Evolutionary conservation across 2,329 filamentous ascomycete species (phyloP).

Genomic region (Penicillium fuscoglaucum): DNA sequence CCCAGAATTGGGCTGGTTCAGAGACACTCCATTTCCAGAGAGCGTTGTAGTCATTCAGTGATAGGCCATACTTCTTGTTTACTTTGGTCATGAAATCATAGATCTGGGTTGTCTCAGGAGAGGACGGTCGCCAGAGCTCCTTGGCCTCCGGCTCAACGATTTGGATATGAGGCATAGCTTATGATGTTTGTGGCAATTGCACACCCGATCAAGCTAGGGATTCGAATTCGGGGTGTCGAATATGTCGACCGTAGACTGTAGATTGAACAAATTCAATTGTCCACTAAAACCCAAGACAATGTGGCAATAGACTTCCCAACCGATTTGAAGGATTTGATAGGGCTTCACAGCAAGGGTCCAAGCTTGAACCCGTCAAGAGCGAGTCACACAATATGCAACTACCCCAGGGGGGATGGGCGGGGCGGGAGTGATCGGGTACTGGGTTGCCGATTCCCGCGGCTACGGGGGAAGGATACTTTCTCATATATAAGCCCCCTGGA

Average conservation of each 20-base stretch:
- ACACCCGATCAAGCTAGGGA: background rate
- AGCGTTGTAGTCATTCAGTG: slow-evolving; percentile 67
- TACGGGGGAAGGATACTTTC: background rate
- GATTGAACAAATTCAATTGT: background rate
- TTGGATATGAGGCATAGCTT: slow-evolving; percentile 25
- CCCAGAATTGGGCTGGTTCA: slow-evolving; percentile 77
- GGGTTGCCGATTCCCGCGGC: slow-evolving; percentile 24
- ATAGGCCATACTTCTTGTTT: slow-evolving; percentile 65
- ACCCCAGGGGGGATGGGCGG: slow-evolving; percentile 11
- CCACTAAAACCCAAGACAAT: background rate
- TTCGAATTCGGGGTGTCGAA: background rate
- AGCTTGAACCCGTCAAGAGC: slow-evolving; percentile 8
- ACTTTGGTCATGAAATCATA: slow-evolving; percentile 69
- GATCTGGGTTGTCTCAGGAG: slow-evolving; percentile 68
- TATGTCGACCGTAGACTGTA: background rate
- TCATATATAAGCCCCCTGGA: background rate
- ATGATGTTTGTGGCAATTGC: background rate
- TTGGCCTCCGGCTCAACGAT: slow-evolving; percentile 20
- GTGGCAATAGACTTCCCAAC: background rate
- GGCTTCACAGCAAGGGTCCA: slow-evolving; percentile 8
- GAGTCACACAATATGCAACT: slow-evolving; percentile 7
- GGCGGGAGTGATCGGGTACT: slow-evolving; percentile 21
- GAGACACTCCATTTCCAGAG: slow-evolving; percentile 84
- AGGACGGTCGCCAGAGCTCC: slow-evolving; percentile 70
- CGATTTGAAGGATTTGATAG: background rate